Conservation (phyloP, 1,284 basidiomycete species). For the Microbotryomycetes sp. region DNA sequence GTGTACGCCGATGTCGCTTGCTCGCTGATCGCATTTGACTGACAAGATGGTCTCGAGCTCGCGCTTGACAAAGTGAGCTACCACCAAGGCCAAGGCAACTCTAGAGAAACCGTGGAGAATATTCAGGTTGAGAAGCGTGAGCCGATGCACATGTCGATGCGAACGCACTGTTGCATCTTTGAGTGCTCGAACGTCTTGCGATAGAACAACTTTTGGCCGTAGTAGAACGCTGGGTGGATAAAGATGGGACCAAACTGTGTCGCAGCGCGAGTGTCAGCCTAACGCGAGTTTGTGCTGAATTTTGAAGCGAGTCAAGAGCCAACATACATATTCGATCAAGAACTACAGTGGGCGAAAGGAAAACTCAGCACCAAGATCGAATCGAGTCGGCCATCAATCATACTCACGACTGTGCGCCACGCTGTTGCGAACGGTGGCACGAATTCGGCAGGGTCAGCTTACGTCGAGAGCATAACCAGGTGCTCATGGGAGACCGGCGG, state of each 20-base stretch:
- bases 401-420: constrained; percentile 62
- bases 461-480: neutral
- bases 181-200: constrained; percentile 64
- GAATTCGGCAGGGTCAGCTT: constrained; percentile 4
- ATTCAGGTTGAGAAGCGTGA: neutral
- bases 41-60: constrained; percentile 89
- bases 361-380: no score
- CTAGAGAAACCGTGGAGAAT: constrained; percentile 46
- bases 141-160: constrained; percentile 30
- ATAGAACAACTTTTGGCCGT: constrained; percentile 59
- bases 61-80: constrained; percentile 86
- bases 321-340: constrained; percentile 74
- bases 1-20: neutral
- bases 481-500: no score
- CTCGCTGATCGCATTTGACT: no score
- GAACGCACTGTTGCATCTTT: constrained; percentile 61
- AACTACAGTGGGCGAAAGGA: constrained; percentile 44
- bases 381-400: no score
- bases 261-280: neutral
- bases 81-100: constrained; percentile 67
- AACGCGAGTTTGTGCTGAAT: neutral
- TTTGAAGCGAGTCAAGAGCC: neutral
- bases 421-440: constrained; percentile 17
- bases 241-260: constrained; percentile 75
- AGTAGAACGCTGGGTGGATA: constrained; percentile 83